These are phyloP conservation scores for Zymoseptoria tritici DNA, from an alignment of 2,329 filamentous ascomycete species.

Conservation along the genomic window DNA sequence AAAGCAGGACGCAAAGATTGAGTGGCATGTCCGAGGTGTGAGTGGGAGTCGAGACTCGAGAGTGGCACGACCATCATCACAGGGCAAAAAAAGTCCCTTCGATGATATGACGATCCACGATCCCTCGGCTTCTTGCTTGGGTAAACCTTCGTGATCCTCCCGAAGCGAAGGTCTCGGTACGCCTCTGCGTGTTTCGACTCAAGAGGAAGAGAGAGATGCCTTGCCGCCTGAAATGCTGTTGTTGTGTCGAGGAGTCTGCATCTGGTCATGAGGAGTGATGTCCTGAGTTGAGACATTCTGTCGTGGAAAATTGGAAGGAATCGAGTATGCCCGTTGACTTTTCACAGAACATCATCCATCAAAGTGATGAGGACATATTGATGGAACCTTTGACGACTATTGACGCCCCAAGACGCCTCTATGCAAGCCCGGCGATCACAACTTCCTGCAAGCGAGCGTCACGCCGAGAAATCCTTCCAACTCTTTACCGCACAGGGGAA, in stretches of 20 bases:
- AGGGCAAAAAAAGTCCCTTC: no score
- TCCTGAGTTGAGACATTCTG: neutral
- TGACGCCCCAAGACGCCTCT: neutral
- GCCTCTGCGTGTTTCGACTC: no score
- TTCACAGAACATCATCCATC: neutral
- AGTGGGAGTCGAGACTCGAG: no score
- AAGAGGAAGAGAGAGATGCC: no score
- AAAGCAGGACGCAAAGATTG: neutral
- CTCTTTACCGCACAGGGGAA: neutral
- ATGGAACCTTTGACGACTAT: neutral
- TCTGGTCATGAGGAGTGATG: neutral
- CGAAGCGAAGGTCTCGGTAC: neutral
- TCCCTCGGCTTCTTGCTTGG: neutral
- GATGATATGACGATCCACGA: no score
- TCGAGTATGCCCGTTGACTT: no score
- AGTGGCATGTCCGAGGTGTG: neutral
- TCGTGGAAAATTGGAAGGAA: neutral
- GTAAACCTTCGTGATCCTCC: neutral
- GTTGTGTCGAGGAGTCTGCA: no score
- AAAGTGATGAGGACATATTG: neutral
- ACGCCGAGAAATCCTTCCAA: neutral
- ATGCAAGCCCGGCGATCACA: neutral
- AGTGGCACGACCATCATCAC: neutral
- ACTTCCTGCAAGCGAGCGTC: neutral
- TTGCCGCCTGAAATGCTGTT: no score